These are phyloP conservation scores for Thymus mandschuricus DNA, from an alignment of 257 asterid genomes.

Conservation along the genomic window DNA sequence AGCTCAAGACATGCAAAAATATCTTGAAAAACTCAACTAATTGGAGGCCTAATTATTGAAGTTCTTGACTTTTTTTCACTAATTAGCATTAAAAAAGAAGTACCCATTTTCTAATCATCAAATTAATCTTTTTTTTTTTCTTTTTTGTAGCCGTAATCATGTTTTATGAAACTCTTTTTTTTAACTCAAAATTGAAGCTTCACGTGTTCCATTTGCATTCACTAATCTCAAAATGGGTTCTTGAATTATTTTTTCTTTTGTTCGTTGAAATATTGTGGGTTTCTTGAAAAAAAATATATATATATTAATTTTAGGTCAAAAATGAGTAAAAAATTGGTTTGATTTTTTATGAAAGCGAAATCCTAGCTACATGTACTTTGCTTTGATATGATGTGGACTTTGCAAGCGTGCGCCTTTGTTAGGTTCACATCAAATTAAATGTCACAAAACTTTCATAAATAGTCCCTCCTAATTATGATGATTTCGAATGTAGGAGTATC, in stretches of 20 bases:
- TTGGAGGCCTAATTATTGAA: conserved; percentile 33
- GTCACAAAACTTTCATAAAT: neutral
- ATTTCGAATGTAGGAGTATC: neutral
- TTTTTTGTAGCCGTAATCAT: neutral
- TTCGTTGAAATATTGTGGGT: neutral
- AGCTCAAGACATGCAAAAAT: conserved; percentile 22
- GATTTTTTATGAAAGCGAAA: neutral
- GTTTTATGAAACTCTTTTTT: neutral
- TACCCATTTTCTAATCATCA: conserved; percentile 22
- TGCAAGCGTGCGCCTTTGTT: conserved; percentile 24
- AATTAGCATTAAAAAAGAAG: neutral
- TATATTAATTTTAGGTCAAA: neutral
- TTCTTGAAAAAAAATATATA: neutral
- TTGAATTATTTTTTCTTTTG: neutral
- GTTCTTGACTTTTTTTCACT: conserved; percentile 11
- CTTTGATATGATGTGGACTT: neutral
- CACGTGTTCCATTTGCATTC: conserved; percentile 26
- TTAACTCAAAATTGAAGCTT: neutral
- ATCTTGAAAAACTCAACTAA: conserved; percentile 19
- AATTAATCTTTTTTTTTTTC: neutral
- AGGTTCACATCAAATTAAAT: conserved; percentile 22
- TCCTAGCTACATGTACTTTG: conserved; percentile 10
- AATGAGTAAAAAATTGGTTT: neutral
- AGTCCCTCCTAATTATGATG: neutral
- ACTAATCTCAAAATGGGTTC: neutral